These are phyloP conservation scores for Colletotrichum sp. DNA, from an alignment of 2,329 filamentous ascomycete genomes.

Conservation along the genomic window DNA sequence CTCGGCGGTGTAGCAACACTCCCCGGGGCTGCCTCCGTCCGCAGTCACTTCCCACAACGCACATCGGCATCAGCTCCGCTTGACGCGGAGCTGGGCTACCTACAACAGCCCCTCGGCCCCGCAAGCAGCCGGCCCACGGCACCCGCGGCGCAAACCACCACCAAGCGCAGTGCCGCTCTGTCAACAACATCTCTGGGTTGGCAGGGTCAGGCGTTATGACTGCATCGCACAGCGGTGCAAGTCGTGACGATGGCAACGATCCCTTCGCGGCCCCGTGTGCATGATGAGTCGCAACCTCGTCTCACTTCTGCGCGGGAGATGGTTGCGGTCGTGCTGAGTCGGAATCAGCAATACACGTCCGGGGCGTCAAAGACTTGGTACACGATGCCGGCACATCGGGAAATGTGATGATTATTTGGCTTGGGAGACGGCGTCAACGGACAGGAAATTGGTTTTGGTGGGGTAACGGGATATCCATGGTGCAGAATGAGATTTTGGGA, in stretches of 20 bases:
- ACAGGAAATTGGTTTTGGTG: not conserved
- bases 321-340: not conserved
- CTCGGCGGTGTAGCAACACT: constrained; percentile 26
- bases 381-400: not conserved
- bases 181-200: not conserved
- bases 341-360: not conserved
- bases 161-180: not conserved
- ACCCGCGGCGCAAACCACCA: not conserved
- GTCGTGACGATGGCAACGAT: constrained; percentile 13
- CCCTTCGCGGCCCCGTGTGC: not conserved
- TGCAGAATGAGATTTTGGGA: not conserved
- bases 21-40: constrained; percentile 24
- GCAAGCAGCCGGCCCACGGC: not conserved
- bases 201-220: constrained; percentile 17
- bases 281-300: not conserved
- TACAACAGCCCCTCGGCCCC: constrained; percentile 17
- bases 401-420: not conserved
- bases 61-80: not conserved
- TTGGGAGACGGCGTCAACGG: not conserved
- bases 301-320: not conserved
- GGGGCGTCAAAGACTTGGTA: not conserved
- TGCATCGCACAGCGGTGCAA: constrained; percentile 5
- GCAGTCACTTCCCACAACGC: constrained; percentile 15
- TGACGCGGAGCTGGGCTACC: constrained; percentile 15
- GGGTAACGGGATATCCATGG: not conserved